These are phyloP conservation scores for Starmerella ratchasimensis DNA, from an alignment of 805 yeast species.

Conservation along the genomic window DNA sequence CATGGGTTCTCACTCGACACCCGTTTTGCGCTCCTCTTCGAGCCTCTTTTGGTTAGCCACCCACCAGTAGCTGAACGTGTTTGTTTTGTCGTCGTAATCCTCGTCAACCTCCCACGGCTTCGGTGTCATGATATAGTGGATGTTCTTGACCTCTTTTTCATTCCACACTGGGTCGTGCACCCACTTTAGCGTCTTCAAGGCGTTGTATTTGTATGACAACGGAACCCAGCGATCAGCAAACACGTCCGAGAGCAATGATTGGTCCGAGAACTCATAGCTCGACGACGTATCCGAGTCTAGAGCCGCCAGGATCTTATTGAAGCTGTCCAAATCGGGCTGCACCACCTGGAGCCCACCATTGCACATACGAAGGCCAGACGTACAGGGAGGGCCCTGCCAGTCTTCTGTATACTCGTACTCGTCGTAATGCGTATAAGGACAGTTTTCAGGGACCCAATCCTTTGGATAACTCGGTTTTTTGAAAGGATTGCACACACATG, in stretches of 20 bases:
- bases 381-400: constrained; percentile 32
- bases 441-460: constrained; percentile 39
- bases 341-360: constrained; percentile 49
- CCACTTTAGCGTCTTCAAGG: constrained; percentile 38
- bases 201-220: constrained; percentile 40
- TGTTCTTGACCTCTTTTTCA: constrained; percentile 37
- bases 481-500: constrained; percentile 51
- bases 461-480: constrained; percentile 39
- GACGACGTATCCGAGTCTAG: constrained; percentile 30
- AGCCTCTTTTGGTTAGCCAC: constrained; percentile 26
- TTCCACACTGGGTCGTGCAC: constrained; percentile 38
- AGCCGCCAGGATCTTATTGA: constrained; percentile 31
- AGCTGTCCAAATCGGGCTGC: constrained; percentile 30
- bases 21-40: constrained; percentile 4
- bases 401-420: constrained; percentile 17
- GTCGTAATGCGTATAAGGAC: constrained; percentile 35
- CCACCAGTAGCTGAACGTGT: constrained; percentile 42
- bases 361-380: constrained; percentile 35
- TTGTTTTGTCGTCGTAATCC: constrained; percentile 31
- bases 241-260: constrained; percentile 41
- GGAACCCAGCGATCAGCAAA: constrained; percentile 39
- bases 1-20: background rate
- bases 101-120: constrained; percentile 42
- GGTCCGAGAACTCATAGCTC: constrained; percentile 45
- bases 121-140: constrained; percentile 45